Evolutionary conservation across 148 eudicot genomes (phyloP).

Genomic region (Fagopyrum tataricum): DNA sequence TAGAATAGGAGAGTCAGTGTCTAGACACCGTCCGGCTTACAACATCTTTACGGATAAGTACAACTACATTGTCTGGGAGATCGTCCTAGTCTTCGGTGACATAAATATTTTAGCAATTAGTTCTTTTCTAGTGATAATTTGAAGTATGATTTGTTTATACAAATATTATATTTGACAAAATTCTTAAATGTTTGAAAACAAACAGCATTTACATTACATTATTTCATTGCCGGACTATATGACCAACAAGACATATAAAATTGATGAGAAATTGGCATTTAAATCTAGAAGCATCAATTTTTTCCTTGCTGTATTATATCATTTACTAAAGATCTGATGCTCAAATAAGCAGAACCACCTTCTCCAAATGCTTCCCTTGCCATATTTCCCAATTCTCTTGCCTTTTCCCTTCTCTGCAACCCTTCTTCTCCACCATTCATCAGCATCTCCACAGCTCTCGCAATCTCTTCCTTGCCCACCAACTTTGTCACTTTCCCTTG

Average conservation of each 20-base stretch:
- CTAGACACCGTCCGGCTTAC: no score
- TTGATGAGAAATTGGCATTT: not conserved
- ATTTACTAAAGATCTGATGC: conserved; percentile 6
- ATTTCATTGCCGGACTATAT: not conserved
- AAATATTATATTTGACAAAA: no score
- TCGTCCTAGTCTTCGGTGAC: no score
- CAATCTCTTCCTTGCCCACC: conserved; percentile 13
- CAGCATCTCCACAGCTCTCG: conserved; percentile 7
- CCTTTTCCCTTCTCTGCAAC: conserved; percentile 7
- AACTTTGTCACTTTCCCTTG: not conserved
- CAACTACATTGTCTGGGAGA: no score
- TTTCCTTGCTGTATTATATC: conserved; percentile 12
- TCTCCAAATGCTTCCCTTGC: conserved; percentile 14
- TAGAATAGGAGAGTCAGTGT: no score
- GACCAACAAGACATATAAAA: not conserved
- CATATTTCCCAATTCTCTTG: conserved; percentile 14
- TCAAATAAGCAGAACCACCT: conserved; percentile 12
- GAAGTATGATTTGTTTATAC: no score
- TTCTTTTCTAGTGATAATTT: no score
- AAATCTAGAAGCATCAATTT: not conserved
- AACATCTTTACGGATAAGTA: no score
- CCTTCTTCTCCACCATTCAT: conserved; percentile 16
- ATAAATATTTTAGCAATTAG: no score
- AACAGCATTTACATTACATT: no score
- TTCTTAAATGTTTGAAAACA: no score